Conservation (phyloP, 495 filamentous ascomycete species). For the Immersiella caudata region DNA sequence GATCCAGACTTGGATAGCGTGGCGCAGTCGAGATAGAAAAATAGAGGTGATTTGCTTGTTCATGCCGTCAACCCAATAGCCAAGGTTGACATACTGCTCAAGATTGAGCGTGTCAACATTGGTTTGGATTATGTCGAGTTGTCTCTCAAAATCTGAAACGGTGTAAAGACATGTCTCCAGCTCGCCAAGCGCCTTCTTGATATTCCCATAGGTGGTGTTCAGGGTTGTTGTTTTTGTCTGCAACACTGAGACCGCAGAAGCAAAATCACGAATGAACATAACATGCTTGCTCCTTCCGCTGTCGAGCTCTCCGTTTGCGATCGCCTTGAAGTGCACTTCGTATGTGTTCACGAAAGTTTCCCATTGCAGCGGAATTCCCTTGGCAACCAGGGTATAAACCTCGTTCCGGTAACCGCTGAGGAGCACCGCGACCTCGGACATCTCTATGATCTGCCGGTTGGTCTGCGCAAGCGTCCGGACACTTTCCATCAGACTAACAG, state of each 20-base stretch:
- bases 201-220: conserved; percentile 74
- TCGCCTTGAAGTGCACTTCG: conserved; percentile 76
- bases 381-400: conserved; percentile 74
- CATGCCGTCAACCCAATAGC: conserved; percentile 81
- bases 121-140: conserved; percentile 81
- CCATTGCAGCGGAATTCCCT: conserved; percentile 89
- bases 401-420: conserved; percentile 90
- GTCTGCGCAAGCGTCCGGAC: conserved; percentile 89
- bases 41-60: conserved; percentile 81
- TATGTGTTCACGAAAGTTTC: conserved; percentile 97
- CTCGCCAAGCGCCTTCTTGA: conserved; percentile 79
- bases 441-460: conserved; percentile 73
- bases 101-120: conserved; percentile 94
- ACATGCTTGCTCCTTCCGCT: conserved; percentile 88
- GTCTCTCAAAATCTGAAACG: conserved; percentile 69
- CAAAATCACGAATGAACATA: conserved; percentile 93
- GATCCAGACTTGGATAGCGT: conserved; percentile 83
- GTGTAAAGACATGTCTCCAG: conserved; percentile 87
- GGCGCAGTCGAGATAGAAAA: conserved; percentile 73
- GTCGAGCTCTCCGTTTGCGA: conserved; percentile 63
- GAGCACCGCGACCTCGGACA: conserved; percentile 83
- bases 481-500: conserved; percentile 97
- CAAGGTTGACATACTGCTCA: conserved; percentile 90
- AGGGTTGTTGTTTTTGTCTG: conserved; percentile 83
- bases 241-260: conserved; percentile 76